phyloP scores from a whole-genome alignment of 2,329 filamentous ascomycete species.

The Diaporthe vexans region DNA sequence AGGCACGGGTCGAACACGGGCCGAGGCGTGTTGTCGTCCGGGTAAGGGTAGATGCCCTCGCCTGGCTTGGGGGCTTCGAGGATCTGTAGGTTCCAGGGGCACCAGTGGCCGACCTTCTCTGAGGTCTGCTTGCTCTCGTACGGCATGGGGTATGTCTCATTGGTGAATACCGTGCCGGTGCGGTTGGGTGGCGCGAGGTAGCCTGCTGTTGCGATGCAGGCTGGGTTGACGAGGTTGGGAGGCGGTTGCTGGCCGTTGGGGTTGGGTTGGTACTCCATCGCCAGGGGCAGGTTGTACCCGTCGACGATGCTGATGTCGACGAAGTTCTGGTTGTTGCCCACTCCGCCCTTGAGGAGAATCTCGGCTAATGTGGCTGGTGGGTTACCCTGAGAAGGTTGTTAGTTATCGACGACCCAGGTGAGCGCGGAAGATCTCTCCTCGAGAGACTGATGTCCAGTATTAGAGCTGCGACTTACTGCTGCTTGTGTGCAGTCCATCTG shows the following conservation, averaged over 20 bases:
- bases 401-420: background rate
- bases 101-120: conserved; percentile 75
- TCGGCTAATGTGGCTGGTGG: conserved; percentile 84
- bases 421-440: too few species aligned
- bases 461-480: conserved; percentile 23
- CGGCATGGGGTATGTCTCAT: conserved; percentile 75
- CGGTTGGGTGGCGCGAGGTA: conserved; percentile 67
- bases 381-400: conserved; percentile 66
- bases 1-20: conserved; percentile 84
- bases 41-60: conserved; percentile 85
- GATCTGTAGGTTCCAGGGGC: conserved; percentile 83
- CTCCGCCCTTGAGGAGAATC: conserved; percentile 80
- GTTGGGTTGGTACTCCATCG: conserved; percentile 65
- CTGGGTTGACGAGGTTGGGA: conserved; percentile 81
- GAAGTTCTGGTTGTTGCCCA: conserved; percentile 74
- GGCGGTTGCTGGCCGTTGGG: conserved; percentile 77
- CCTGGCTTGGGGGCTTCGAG: conserved; percentile 77
- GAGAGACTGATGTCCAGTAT: too few species aligned
- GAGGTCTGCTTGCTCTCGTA: conserved; percentile 73
- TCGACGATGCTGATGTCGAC: conserved; percentile 90
- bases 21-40: conserved; percentile 79
- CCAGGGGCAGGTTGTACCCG: conserved; percentile 84
- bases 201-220: conserved; percentile 80
- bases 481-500: conserved; percentile 67
- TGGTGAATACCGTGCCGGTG: conserved; percentile 72